phyloP scores from a whole-genome alignment of 257 asterid genomes.

The Solanum etuberosum region DNA sequence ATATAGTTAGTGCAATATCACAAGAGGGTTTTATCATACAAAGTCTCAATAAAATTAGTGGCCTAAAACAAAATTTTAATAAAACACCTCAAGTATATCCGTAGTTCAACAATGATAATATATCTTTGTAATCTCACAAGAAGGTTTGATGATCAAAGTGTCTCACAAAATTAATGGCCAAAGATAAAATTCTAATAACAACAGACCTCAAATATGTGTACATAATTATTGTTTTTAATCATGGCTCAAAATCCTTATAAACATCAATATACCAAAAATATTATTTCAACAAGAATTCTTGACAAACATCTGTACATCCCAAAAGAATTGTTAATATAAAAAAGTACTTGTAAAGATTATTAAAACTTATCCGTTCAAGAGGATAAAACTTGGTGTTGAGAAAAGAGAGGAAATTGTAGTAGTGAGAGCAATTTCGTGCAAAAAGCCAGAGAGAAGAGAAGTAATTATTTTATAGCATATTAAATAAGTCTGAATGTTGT shows the following conservation, averaged over 20 bases:
- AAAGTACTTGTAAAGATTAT: not conserved
- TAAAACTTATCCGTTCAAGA: not conserved
- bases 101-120: not conserved
- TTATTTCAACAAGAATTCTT: not conserved
- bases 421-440: not conserved
- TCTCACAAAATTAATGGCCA: too few relatives aligned
- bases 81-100: not conserved
- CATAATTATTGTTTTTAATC: too few relatives aligned
- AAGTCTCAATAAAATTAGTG: not conserved
- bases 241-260: not conserved
- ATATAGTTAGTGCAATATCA: too few relatives aligned
- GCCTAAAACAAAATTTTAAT: not conserved
- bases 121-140: too few relatives aligned
- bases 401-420: not conserved
- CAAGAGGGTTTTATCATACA: not conserved
- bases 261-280: too few relatives aligned
- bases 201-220: too few relatives aligned
- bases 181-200: too few relatives aligned
- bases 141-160: too few relatives aligned
- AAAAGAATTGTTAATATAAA: not conserved
- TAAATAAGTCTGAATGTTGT: not conserved
- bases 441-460: not conserved
- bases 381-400: not conserved
- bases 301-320: not conserved
- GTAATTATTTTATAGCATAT: too few relatives aligned